These are phyloP conservation scores for Amoebophrya sp. DNA, from an alignment of 169 alveolate species.

Conservation along the genomic window DNA sequence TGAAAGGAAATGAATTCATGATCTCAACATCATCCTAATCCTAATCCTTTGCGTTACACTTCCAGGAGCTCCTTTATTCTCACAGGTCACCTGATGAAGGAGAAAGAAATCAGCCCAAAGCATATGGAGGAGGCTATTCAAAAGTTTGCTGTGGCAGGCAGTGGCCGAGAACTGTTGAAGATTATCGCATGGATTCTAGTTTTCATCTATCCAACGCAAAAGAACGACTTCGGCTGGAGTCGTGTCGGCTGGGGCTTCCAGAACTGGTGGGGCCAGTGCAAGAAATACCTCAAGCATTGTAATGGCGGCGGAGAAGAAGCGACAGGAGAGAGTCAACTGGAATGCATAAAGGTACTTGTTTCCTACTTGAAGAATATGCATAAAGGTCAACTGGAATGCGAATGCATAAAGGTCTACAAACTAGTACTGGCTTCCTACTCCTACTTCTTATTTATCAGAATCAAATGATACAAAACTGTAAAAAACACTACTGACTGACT, in stretches of 20 bases:
- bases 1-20: no score
- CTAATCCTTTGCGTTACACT: no score
- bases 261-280: neutral
- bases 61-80: no score
- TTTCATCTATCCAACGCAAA: neutral
- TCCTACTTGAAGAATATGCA: neutral
- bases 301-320: neutral
- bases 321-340: neutral
- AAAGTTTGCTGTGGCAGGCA: neutral
- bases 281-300: neutral
- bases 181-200: neutral
- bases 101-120: neutral
- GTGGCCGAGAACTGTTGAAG: neutral
- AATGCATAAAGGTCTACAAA: no score
- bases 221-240: neutral
- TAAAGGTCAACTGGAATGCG: neutral
- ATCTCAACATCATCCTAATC: no score
- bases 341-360: neutral
- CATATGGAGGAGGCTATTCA: neutral
- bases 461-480: neutral
- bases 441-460: neutral
- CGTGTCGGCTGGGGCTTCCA: neutral
- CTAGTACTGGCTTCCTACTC: neutral
- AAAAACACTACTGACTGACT: neutral
- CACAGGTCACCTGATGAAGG: slow-evolving; percentile 21